Evolutionary conservation across 306 rosid species (phyloP), one percentile per base, ranked within the genome.

Genomic region (Myrica gale): DNA sequence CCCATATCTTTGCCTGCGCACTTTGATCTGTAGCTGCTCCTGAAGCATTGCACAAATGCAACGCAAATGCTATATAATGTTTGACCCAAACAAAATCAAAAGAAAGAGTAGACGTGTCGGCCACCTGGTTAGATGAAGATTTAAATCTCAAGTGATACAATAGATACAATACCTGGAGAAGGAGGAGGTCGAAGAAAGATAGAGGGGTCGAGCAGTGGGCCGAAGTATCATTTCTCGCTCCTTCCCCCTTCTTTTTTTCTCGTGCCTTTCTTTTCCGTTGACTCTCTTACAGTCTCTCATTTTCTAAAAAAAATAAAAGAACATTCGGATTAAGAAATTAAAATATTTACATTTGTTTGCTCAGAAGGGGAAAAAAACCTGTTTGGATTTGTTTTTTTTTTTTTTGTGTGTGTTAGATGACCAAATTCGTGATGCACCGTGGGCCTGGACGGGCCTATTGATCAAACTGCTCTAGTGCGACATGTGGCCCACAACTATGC

Each of bases 1-100:
- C 44, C 81, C 97, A 92, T 95, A 52, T 72, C 73, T 58, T 75
- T 70, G 48, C 51, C 53, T 8, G 76, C 55, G 77, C 88, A 80
- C 78, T 72, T 82, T 4, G 76, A 69, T 50, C 70, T 52, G 71
- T 63, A 70, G 71, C 82, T 72, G 42, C 71, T 71, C 79, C 94
- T 87, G 74, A 15, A 77, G 1, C 53, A 58, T 45, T 39, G 7
- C 17, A 65, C 8, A 61, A 23, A 6, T 61, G 23, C 69, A 4
- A 65, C 3, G 48, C 70, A 43, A 26, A 32, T 12, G 32, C 11
- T 61, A 32, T 4, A 65, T 11, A 12, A 47, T 11, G 52, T 13
- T 47, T 57, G 63, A 21, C 13, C 63, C 0, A 23, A 21, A 57
- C 41, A 57, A 57, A 57, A 3, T 21, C 63, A 57, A 8, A 57